Conservation (phyloP, 164 flowering plant species). For the Cinnamomum chago region DNA sequence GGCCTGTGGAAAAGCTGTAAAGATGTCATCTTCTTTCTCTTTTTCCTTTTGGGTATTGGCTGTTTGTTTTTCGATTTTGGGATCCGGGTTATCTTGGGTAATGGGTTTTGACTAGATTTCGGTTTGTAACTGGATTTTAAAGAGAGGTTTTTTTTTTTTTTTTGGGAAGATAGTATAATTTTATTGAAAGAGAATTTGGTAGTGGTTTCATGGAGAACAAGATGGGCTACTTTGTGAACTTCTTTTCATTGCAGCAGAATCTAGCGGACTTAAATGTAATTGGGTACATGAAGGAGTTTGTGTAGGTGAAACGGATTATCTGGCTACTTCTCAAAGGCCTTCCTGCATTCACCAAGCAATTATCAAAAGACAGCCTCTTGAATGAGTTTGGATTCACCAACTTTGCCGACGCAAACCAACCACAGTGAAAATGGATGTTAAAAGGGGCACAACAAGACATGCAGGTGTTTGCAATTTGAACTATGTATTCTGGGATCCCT, state of each 20-base stretch:
- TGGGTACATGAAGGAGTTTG: slow-evolving; percentile 65
- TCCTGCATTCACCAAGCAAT: slow-evolving; percentile 64
- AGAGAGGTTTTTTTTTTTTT: no score
- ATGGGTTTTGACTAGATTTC: background rate
- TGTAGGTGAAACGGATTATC: slow-evolving; percentile 49
- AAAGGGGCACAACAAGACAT: slow-evolving; percentile 46
- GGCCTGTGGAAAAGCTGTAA: slow-evolving; percentile 12
- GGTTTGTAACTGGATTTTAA: background rate
- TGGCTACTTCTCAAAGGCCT: slow-evolving; percentile 41
- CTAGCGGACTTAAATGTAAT: slow-evolving; percentile 54
- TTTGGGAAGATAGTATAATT: no score
- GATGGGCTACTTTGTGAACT: background rate
- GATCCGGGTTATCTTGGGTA: slow-evolving; percentile 3
- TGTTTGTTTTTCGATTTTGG: background rate
- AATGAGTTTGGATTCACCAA: slow-evolving; percentile 49
- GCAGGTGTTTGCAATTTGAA: slow-evolving; percentile 60
- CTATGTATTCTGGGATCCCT: slow-evolving; percentile 60
- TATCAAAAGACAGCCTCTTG: slow-evolving; percentile 59
- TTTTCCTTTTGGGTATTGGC: slow-evolving; percentile 2
- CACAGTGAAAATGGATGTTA: slow-evolving; percentile 59
- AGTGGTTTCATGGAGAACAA: background rate
- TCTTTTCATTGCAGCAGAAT: slow-evolving; percentile 34
- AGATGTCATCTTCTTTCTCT: background rate
- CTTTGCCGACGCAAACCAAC: slow-evolving; percentile 68
- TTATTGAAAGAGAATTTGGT: no score